Percentiles rank a stretch among this genome's conserved stretches.
These are phyloP conservation scores for Candida taoyuanica DNA, from an alignment of 805 yeast genomes.

Conservation along the genomic window DNA sequence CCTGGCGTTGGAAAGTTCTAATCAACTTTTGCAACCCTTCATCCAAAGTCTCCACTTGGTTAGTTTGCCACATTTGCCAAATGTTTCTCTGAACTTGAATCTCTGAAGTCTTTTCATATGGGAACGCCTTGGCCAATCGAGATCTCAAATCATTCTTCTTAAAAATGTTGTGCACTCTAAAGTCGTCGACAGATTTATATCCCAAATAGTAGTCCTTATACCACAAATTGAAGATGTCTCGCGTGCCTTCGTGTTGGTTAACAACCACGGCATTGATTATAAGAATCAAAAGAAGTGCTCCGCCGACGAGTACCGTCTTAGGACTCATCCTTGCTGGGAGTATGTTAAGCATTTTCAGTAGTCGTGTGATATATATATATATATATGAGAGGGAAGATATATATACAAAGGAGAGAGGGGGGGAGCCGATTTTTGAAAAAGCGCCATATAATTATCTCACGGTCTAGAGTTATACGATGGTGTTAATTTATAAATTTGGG, in stretches of 20 bases:
- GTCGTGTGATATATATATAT: neutral
- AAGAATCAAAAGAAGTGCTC: neutral
- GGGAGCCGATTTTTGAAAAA: too few species aligned
- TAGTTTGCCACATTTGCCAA: slow-evolving; percentile 46
- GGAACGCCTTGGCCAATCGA: slow-evolving; percentile 13
- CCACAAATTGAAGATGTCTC: neutral
- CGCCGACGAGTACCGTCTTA: neutral
- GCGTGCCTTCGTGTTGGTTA: neutral
- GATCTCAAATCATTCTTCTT: slow-evolving; percentile 9
- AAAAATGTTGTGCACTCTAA: slow-evolving; percentile 7
- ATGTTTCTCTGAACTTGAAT: slow-evolving; percentile 34
- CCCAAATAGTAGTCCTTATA: slow-evolving; percentile 6
- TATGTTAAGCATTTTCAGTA: neutral
- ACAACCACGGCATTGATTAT: neutral
- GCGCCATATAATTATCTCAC: too few species aligned
- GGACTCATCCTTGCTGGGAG: neutral
- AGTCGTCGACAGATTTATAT: slow-evolving; percentile 13
- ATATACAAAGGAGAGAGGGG: too few species aligned
- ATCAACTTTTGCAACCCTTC: slow-evolving; percentile 7
- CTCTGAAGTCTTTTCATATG: slow-evolving; percentile 11
- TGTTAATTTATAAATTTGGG: too few species aligned
- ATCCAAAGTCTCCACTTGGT: slow-evolving; percentile 8
- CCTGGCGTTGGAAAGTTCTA: slow-evolving; percentile 7
- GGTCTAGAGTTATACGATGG: too few species aligned
- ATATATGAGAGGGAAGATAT: too few species aligned